Base-by-base conservation (phyloP, 805 yeast species). In the Lipomyces kockii region DNA sequence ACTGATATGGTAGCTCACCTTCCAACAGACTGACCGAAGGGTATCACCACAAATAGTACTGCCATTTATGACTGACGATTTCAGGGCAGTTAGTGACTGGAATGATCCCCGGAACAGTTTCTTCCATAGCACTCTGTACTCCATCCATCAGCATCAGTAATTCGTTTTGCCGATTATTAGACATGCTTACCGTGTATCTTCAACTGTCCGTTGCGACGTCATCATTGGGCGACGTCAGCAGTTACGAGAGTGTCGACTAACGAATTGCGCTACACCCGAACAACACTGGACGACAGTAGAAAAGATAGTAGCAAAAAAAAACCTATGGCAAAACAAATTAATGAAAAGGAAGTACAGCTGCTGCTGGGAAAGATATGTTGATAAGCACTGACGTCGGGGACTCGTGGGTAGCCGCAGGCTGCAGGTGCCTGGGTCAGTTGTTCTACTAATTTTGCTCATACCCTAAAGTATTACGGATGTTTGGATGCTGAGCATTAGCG, bases 11-110 rank as follows among this genome's bases (percentile, higher is more conserved):
- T 2, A 37, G 27, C 61, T 4, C 43, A 68, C 71, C 70, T 68
- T 68, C 71, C 71, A 68, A 56, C 64, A 65, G 17, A 68, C 60
- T 14, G 71, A 68, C 11, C 71, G 67, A 17, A 68, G 53, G 2
- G 67, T 29, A 34, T 54, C 62, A 27, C 63, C 70, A 61, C 71
- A 68, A 7, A 58, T 58, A 22, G 60, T 51, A 29, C 63, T 52
- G 12, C 71, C 71, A 27, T 34, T 54, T 14, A 67, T 58, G 52
- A 68, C 70, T 9, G 68, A 39, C 9, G 71, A 59, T 53, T 68
- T 68, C 9, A 68, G 55, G 7, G 63, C 61, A 9, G 71, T 67
- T 2, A 68, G 62, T 22, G 71, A 68, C 37, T 61, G 35, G 22
- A 37, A 60, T 12, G 61, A 11, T 12, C 61, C 63, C 12, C 35